Conservation (phyloP, 371 early-diverging fungal species). For the Apophysomyces elegans region DNA sequence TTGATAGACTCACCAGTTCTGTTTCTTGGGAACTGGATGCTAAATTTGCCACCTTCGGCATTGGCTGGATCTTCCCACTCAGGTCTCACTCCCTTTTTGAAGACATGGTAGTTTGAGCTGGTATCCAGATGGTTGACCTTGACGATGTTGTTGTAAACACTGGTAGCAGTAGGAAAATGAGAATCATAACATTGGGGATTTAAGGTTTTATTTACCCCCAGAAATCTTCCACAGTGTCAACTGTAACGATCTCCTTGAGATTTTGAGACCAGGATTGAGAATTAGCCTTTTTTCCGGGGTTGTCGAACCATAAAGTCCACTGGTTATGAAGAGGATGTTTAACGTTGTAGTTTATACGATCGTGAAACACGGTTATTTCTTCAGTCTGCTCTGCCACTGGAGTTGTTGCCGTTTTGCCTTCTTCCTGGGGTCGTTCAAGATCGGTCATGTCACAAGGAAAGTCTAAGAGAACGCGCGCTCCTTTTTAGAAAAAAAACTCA, state of each 20-base stretch:
- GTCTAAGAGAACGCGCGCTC: neutral
- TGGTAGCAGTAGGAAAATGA: constrained; percentile 25
- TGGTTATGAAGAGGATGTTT: constrained; percentile 89
- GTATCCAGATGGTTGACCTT: constrained; percentile 79
- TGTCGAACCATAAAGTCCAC: constrained; percentile 97
- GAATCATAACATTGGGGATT: neutral
- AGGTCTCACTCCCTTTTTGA: constrained; percentile 97
- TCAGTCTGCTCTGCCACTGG: neutral
- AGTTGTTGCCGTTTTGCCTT: constrained; percentile 1
- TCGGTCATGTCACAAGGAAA: neutral
- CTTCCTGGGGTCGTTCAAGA: constrained; percentile 11
- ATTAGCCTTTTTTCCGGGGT: constrained; percentile 80
- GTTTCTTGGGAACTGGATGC: constrained; percentile 77
- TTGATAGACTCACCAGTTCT: constrained; percentile 80
- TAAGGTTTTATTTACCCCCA: constrained; percentile 75
- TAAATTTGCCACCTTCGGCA: constrained; percentile 96
- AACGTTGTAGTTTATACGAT: constrained; percentile 71
- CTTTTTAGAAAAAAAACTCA: no score
- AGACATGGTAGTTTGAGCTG: constrained; percentile 94
- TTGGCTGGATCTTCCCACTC: constrained; percentile 99
- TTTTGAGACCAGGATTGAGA: constrained; percentile 87
- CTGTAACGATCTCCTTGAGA: constrained; percentile 85
- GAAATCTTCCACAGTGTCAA: constrained; percentile 95
- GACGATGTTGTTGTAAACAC: constrained; percentile 88
- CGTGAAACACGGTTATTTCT: constrained; percentile 38